Evolutionary conservation across 257 asterid species (phyloP).

Genomic region (Pogostemon cablin): DNA sequence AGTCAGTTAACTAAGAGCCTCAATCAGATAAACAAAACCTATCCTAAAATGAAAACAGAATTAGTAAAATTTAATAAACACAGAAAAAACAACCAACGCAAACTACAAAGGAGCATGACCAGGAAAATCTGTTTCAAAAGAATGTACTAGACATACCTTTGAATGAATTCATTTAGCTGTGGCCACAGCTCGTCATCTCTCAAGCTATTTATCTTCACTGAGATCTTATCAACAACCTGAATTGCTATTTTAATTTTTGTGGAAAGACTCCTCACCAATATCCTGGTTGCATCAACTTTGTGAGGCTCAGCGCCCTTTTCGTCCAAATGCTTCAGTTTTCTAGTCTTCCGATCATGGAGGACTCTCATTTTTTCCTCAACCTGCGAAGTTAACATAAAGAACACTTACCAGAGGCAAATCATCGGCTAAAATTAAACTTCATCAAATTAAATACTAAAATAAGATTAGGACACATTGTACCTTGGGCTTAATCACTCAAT

Average conservation of each 20-base stretch:
- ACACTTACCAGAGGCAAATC: constrained; percentile 20
- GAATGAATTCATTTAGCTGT: constrained; percentile 75
- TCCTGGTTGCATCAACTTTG: constrained; percentile 75
- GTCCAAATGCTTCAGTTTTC: constrained; percentile 69
- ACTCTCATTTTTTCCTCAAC: constrained; percentile 95
- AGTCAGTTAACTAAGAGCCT: neutral
- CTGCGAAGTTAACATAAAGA: constrained; percentile 46
- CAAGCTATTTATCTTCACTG: constrained; percentile 78
- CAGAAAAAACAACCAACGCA: neutral
- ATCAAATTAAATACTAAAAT: constrained; percentile 4
- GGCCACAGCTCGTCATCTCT: constrained; percentile 98
- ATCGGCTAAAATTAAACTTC: constrained; percentile 1
- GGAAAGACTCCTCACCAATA: constrained; percentile 73
- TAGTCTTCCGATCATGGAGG: constrained; percentile 67
- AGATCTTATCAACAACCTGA: constrained; percentile 90
- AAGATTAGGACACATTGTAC: neutral
- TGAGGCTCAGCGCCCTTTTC: constrained; percentile 87
- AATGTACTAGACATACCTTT: constrained; percentile 57
- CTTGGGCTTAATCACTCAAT: neutral
- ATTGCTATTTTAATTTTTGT: constrained; percentile 86
- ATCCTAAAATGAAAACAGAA: neutral
- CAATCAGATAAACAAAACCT: constrained; percentile 22
- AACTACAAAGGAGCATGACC: constrained; percentile 14
- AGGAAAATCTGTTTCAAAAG: constrained; percentile 8
- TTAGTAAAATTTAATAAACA: neutral